Base-by-base conservation (phyloP, 2,329 filamentous ascomycete species). In the Botrytis hyacinthi region DNA sequence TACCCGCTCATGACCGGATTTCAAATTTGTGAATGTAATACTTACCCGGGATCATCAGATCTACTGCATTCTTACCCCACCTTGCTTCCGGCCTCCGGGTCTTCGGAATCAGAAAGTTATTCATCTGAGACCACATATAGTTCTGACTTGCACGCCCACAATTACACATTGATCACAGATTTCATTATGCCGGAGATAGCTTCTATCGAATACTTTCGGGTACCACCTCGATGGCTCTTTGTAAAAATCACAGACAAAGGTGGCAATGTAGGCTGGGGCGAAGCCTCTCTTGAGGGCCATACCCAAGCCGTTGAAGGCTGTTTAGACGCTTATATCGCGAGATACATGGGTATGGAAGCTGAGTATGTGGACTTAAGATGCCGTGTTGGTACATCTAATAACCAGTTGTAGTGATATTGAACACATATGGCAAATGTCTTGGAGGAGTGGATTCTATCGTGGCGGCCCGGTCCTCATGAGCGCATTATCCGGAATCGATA, bases 401-500 rank as follows among this genome's bases (percentile, higher is more conserved):
- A 67, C 48, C 26, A 18, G 20, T 57, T 16, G 46, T 63, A 92
- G 90, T 79, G 89, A 93, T 67, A 94, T 95, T 76, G 92, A 95
- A 80, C 90, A 93, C 76, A 91, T 95, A 73, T 95, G 93, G 93
- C 92, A 94, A 80, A 86, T 87, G 76, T 88, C 88, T 40, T 94
- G 90, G 87, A 87, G 92, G 60, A 84, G 87, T 60, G 88, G 89
- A 0, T 95, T 95, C 81, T 95, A 95, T 81, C 86, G 93, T 42
- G 92, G 92, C 3, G 93, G 92, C 0, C 91, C 92, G 0, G 92
- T 95, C 16, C 91, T 95, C 76, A 94, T 95, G 92, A 92, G 89
- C 76, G 93, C 92, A 0, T 82, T 95, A 26, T 88, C 91, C 0
- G 93, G 93, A 3, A 89, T 95, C 70, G 92, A 95, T 79, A 95